Evolutionary conservation across 331 rosid genomes (phyloP).

Genomic region (Telfairia occidentalis): DNA sequence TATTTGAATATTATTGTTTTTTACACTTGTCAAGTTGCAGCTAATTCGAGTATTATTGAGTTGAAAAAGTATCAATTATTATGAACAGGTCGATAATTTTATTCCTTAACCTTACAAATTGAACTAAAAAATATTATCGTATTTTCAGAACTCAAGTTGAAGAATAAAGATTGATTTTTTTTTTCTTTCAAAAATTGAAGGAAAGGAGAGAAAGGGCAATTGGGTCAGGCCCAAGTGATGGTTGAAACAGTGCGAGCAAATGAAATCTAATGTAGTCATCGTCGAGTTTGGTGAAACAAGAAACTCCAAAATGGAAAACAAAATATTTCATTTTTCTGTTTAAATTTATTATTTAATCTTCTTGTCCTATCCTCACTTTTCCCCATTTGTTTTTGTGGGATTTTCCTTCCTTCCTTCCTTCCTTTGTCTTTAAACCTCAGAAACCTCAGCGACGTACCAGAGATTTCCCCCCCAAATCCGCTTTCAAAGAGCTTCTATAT

Average conservation of each 20-base stretch:
- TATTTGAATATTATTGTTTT: too few relatives aligned
- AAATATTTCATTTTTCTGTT: background rate
- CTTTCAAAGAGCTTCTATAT: background rate
- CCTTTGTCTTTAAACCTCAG: background rate
- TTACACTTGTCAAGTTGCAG: too few relatives aligned
- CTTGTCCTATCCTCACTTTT: background rate
- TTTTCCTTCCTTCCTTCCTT: background rate
- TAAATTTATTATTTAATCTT: background rate
- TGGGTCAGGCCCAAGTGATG: slow-evolving; percentile 1
- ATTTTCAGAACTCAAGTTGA: too few relatives aligned
- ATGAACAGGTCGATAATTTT: too few relatives aligned
- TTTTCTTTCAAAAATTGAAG: too few relatives aligned
- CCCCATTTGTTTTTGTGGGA: background rate
- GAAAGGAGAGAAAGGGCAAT: background rate
- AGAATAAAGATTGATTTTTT: too few relatives aligned
- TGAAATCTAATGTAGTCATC: slow-evolving; percentile 1
- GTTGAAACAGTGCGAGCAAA: background rate
- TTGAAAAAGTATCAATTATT: too few relatives aligned
- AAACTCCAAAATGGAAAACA: background rate
- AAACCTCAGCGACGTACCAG: background rate
- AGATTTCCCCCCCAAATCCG: background rate
- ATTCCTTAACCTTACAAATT: too few relatives aligned
- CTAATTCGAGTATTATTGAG: too few relatives aligned
- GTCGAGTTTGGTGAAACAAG: slow-evolving; percentile 7
- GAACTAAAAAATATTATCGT: too few relatives aligned